Conservation (phyloP, 1,284 basidiomycete species). For the Inonotus obliquus region DNA sequence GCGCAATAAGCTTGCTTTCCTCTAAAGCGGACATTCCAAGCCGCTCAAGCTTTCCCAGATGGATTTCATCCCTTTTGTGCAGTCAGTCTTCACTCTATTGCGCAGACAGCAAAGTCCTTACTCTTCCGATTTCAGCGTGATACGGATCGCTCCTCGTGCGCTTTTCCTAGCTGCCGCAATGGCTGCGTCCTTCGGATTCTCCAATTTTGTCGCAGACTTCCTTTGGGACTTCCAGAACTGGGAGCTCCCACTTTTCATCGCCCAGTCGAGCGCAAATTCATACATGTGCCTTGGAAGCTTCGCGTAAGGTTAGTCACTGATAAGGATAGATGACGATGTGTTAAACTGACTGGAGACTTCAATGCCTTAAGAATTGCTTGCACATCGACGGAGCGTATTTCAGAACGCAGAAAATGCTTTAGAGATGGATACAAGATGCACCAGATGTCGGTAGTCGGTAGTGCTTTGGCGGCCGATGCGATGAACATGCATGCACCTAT, state of each 20-base stretch:
- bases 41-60: slow-evolving; percentile 70
- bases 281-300: slow-evolving; percentile 79
- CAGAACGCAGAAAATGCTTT: slow-evolving; percentile 80
- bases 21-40: slow-evolving; percentile 78
- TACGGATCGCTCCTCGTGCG: slow-evolving; percentile 42
- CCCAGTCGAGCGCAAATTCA: slow-evolving; percentile 85
- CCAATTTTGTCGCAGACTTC: slow-evolving; percentile 42
- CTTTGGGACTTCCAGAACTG: slow-evolving; percentile 70
- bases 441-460: slow-evolving; percentile 89
- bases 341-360: slow-evolving; percentile 65
- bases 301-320: background rate
- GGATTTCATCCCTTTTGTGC: slow-evolving; percentile 61
- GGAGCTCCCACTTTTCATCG: slow-evolving; percentile 71
- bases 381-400: slow-evolving; percentile 77
- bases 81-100: slow-evolving; percentile 5
- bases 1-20: slow-evolving; percentile 76
- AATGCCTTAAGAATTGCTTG: slow-evolving; percentile 69
- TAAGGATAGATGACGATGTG: background rate
- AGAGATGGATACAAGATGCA: slow-evolving; percentile 92
- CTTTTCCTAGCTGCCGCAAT: slow-evolving; percentile 49
- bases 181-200: slow-evolving; percentile 68
- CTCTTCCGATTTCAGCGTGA: slow-evolving; percentile 63
- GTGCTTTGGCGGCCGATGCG: slow-evolving; percentile 73
- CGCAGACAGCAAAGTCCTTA: slow-evolving; percentile 32
- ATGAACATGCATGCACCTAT: slow-evolving; percentile 84